A percentile compares a stretch with the other conserved stretches of the same genome.
phyloP scores from a whole-genome alignment of 371 early-diverging fungal genomes.

The Conidiobolus incongruus region DNA sequence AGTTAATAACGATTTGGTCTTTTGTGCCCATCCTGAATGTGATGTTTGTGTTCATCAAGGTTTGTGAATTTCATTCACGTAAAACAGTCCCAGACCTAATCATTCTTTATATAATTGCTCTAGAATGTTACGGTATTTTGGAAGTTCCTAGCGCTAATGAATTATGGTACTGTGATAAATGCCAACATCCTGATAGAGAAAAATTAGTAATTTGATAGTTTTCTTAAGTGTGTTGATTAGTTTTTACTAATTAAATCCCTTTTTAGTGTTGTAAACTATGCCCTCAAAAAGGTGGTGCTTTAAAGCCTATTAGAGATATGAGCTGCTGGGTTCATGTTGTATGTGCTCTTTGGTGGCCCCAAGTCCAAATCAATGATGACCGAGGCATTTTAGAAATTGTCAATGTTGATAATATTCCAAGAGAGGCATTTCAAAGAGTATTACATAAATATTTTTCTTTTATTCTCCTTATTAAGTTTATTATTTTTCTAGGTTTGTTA shows the following conservation, averaged over 20 bases:
- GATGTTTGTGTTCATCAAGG: slow-evolving; percentile 7
- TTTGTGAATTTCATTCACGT: not conserved
- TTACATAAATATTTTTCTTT: not conserved
- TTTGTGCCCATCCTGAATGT: slow-evolving; percentile 5
- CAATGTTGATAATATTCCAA: not conserved
- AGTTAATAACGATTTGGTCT: slow-evolving; percentile 4
- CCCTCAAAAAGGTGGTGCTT: slow-evolving; percentile 3
- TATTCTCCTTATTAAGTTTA: not conserved
- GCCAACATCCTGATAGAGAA: not conserved
- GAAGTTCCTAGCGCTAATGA: not conserved
- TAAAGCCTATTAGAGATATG: slow-evolving; percentile 1
- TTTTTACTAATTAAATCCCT: not conserved
- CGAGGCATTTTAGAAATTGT: not conserved
- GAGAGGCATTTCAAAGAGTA: not conserved
- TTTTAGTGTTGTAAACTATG: slow-evolving; percentile 3
- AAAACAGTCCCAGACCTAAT: not conserved
- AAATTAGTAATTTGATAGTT: not conserved
- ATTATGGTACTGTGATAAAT: slow-evolving; percentile 4
- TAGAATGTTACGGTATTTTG: slow-evolving; percentile 5
- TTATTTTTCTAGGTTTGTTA: not conserved
- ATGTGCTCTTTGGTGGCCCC: slow-evolving; percentile 6
- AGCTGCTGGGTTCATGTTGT: slow-evolving; percentile 4
- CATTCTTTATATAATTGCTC: not conserved
- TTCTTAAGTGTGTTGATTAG: not conserved
- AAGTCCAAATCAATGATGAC: slow-evolving; percentile 2